Conservation (phyloP, 2,329 filamentous ascomycete species). For the Pseudogymnoascus sp. region DNA sequence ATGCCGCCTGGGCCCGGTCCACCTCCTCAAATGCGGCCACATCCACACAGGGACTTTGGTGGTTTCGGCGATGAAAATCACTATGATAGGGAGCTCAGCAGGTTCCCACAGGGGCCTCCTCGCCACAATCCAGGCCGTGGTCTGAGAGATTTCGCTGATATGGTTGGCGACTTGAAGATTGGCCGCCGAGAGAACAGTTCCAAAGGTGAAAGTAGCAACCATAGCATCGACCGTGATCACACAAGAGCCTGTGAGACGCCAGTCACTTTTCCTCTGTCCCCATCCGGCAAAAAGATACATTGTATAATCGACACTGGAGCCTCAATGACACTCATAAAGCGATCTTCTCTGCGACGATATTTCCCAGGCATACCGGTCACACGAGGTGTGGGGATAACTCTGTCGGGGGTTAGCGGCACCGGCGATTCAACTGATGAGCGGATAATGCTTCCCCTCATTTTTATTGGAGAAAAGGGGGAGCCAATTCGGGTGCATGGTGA, state of each 20-base stretch:
- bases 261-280: neutral
- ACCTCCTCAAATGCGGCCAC: neutral
- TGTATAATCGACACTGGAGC: constrained; percentile 9
- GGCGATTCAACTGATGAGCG: neutral
- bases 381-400: neutral
- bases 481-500: neutral
- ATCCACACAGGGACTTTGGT: neutral
- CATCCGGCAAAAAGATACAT: neutral
- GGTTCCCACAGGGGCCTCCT: neutral
- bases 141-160: neutral
- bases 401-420: neutral
- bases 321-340: constrained; percentile 12
- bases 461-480: neutral
- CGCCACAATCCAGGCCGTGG: neutral
- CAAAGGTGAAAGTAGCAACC: neutral
- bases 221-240: neutral
- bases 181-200: neutral
- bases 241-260: neutral
- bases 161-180: neutral
- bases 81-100: neutral
- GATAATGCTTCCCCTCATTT: neutral
- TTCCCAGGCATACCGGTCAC: neutral
- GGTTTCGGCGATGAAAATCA: neutral
- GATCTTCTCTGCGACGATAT: neutral
- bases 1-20: neutral